A percentile compares a stretch with the other conserved stretches of the same genome.
Conservation (phyloP, 345 rosid genomes). For the Orychophragmus violaceus region DNA sequence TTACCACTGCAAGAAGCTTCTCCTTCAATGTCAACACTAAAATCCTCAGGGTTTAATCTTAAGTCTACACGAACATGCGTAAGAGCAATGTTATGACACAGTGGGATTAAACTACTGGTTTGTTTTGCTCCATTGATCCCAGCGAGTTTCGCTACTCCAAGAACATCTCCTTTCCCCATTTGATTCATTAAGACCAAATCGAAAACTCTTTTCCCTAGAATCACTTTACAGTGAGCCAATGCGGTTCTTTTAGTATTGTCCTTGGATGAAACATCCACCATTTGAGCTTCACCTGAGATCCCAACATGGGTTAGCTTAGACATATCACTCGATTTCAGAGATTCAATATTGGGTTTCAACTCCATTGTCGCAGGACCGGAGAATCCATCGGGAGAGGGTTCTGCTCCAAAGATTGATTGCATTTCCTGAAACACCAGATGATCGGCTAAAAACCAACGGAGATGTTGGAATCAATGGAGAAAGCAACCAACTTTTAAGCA, state of each 20-base stretch:
- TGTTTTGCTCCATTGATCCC: conserved; percentile 88
- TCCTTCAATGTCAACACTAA: conserved; percentile 69
- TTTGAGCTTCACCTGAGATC: conserved; percentile 66
- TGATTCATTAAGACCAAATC: conserved; percentile 77
- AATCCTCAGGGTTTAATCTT: conserved; percentile 50
- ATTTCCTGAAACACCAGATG: conserved; percentile 53
- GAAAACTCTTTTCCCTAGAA: conserved; percentile 62
- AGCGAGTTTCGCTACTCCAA: conserved; percentile 83
- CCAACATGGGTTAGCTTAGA: conserved; percentile 57
- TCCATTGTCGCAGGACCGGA: conserved; percentile 24
- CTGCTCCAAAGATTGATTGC: conserved; percentile 75
- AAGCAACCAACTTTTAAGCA: neutral
- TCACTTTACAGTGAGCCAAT: conserved; percentile 67
- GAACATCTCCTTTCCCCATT: conserved; percentile 92
- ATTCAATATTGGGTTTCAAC: conserved; percentile 23
- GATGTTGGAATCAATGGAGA: neutral
- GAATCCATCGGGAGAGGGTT: too few species aligned
- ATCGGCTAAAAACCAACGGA: neutral
- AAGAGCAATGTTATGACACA: conserved; percentile 78
- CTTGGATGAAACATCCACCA: conserved; percentile 92
- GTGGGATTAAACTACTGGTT: conserved; percentile 73
- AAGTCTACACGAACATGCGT: conserved; percentile 67
- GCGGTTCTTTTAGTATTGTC: conserved; percentile 61
- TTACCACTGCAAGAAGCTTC: conserved; percentile 73
- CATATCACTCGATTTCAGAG: conserved; percentile 19